phyloP scores from a whole-genome alignment of 768 basidiomycete species.

The Leccinellum luteum region DNA sequence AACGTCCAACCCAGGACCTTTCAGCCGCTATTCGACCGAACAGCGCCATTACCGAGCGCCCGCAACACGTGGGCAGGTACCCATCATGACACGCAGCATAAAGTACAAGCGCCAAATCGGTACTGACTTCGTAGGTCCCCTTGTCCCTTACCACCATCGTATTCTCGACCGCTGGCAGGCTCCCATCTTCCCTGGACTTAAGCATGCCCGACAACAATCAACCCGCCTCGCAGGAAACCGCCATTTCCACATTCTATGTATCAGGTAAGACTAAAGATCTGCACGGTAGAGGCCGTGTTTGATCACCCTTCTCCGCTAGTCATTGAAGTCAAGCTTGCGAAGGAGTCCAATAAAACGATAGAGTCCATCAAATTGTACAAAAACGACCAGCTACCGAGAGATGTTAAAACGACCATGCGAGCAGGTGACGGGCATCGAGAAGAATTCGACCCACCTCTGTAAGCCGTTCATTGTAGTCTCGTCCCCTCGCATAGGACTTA shows the following conservation, averaged over 20 bases:
- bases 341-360: slow-evolving; percentile 5
- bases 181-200: not conserved
- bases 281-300: too few species aligned
- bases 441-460: slow-evolving; percentile 9
- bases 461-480: not conserved
- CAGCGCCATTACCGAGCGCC: too few species aligned
- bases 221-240: not conserved
- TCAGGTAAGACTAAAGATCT: not conserved
- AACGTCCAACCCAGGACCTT: too few species aligned
- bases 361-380: slow-evolving; percentile 2
- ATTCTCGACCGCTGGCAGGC: not conserved
- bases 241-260: not conserved
- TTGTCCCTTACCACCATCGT: not conserved
- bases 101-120: not conserved
- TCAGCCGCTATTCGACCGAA: too few species aligned
- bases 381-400: not conserved
- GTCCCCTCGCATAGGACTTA: not conserved
- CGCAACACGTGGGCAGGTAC: not conserved
- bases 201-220: not conserved
- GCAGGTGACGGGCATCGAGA: not conserved
- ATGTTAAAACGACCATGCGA: not conserved
- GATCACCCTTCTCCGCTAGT: not conserved
- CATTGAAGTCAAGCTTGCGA: slow-evolving; percentile 1
- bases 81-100: not conserved
- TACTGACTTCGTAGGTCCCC: not conserved